Conservation (phyloP, 2,329 filamentous ascomycete species). For the Verticillium nubilum region DNA sequence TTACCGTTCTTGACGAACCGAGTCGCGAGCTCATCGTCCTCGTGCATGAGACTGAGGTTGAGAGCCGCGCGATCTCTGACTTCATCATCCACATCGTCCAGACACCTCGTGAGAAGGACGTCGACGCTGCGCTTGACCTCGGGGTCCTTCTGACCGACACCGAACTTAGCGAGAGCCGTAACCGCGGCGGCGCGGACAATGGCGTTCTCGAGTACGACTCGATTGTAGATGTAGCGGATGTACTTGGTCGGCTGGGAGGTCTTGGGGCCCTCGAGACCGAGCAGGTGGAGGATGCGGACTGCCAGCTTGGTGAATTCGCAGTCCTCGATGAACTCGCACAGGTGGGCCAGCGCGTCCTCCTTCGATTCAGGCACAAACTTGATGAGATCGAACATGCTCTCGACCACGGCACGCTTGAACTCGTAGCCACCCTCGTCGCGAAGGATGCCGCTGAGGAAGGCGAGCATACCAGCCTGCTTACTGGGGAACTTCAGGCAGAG, state of each 20-base stretch:
- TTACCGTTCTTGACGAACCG: slow-evolving; percentile 81
- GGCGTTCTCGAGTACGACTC: slow-evolving; percentile 94
- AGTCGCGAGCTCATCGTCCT: slow-evolving; percentile 80
- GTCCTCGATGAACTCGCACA: slow-evolving; percentile 99
- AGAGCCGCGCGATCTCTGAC: slow-evolving; percentile 92
- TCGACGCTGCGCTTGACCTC: slow-evolving; percentile 95
- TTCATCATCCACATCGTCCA: slow-evolving; percentile 97
- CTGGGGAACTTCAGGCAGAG: slow-evolving; percentile 95
- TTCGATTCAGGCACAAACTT: slow-evolving; percentile 93
- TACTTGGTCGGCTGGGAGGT: slow-evolving; percentile 97
- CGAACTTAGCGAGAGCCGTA: slow-evolving; percentile 93
- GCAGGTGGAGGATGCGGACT: slow-evolving; percentile 87
- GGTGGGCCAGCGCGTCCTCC: slow-evolving; percentile 79
- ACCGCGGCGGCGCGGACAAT: slow-evolving; percentile 93
- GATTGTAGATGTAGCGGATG: slow-evolving; percentile 98
- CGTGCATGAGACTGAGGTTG: slow-evolving; percentile 86
- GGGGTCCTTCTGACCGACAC: slow-evolving; percentile 90
- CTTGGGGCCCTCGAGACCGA: slow-evolving; percentile 91
- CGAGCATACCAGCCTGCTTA: slow-evolving; percentile 97
- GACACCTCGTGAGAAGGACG: slow-evolving; percentile 84
- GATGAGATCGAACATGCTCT: slow-evolving; percentile 99
- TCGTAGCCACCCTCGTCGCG: slow-evolving; percentile 97
- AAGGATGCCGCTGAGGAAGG: slow-evolving; percentile 94
- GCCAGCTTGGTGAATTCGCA: slow-evolving; percentile 98
- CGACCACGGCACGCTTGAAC: slow-evolving; percentile 95